phyloP scores from a whole-genome alignment of 208 protist genomes.

The Acanthamoeba rhysodes region DNA sequence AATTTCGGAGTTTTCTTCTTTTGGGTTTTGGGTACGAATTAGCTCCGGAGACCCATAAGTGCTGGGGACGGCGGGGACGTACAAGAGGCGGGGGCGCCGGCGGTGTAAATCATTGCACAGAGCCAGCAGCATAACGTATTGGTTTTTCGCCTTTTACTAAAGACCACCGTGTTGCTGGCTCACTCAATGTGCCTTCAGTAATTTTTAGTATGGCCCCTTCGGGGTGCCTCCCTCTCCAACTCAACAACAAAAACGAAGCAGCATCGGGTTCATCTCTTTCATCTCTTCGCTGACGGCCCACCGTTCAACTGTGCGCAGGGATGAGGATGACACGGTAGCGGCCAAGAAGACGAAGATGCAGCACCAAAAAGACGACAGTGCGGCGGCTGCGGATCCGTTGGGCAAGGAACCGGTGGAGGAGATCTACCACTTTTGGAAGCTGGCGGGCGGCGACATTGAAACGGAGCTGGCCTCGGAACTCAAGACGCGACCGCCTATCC shows the following conservation, averaged over 20 bases:
- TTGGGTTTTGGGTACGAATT: not conserved
- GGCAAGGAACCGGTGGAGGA: slow-evolving; percentile 26
- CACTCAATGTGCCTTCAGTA: slow-evolving; percentile 58
- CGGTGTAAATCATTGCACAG: not conserved
- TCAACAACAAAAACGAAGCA: not conserved
- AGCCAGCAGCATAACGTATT: slow-evolving; percentile 62
- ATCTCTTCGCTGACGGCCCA: too few relatives aligned
- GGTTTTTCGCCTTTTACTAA: slow-evolving; percentile 72
- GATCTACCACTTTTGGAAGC: slow-evolving; percentile 81
- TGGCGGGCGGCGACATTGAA: slow-evolving; percentile 80
- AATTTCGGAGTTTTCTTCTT: not conserved
- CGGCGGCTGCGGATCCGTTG: not conserved
- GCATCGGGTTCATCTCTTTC: too few relatives aligned
- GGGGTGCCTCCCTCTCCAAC: not conserved
- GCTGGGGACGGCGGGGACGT: not conserved
- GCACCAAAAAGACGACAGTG: not conserved
- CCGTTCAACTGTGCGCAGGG: too few relatives aligned
- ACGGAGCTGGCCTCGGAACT: slow-evolving; percentile 64
- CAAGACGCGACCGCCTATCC: slow-evolving; percentile 70
- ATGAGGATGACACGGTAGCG: not conserved
- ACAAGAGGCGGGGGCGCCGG: not conserved
- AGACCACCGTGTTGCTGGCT: slow-evolving; percentile 59
- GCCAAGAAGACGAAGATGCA: not conserved
- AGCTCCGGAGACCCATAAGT: not conserved
- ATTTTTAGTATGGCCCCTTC: slow-evolving; percentile 19